Conservation (phyloP, 129 eudicot genomes). For the Arctium minus region DNA sequence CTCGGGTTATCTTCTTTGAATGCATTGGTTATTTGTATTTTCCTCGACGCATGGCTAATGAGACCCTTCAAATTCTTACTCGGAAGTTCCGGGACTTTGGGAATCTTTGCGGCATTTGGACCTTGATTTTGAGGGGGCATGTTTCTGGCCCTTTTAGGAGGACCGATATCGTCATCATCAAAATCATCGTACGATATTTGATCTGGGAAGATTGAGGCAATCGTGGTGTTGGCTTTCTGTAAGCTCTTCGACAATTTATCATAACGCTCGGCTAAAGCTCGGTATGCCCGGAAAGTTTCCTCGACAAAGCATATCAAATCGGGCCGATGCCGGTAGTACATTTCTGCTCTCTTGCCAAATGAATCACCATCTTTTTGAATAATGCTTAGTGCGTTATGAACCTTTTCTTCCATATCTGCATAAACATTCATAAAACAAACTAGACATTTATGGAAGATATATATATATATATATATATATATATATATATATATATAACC, state of each 20-base stretch:
- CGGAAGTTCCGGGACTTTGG: conserved; percentile 60
- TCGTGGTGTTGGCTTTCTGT: conserved; percentile 84
- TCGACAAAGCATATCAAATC: conserved; percentile 70
- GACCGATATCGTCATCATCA: conserved; percentile 50
- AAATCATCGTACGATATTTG: conserved; percentile 56
- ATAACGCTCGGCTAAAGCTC: conserved; percentile 76
- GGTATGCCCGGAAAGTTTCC: conserved; percentile 62
- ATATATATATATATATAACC: too few relatives aligned
- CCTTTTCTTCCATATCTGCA: conserved; percentile 92
- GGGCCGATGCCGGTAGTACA: conserved; percentile 86
- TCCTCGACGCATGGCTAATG: conserved; percentile 39
- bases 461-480: too few relatives aligned
- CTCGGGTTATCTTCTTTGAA: conserved; percentile 14
- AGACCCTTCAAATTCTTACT: conserved; percentile 43
- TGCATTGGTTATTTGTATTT: conserved; percentile 27
- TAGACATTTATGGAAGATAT: too few relatives aligned
- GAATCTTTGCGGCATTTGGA: conserved; percentile 35
- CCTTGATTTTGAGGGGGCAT: conserved; percentile 17
- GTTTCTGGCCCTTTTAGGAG: conserved; percentile 27
- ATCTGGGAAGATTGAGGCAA: conserved; percentile 79
- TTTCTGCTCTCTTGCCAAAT: conserved; percentile 83
- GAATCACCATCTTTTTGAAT: conserved; percentile 87
- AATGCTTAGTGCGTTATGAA: conserved; percentile 55
- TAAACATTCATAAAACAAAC: neutral
- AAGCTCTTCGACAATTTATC: conserved; percentile 69